A percentile compares a stretch with the other conserved stretches of the same genome.
These are phyloP conservation scores for Medicago truncatula DNA, from an alignment of 306 rosid genomes.

Conservation along the genomic window DNA sequence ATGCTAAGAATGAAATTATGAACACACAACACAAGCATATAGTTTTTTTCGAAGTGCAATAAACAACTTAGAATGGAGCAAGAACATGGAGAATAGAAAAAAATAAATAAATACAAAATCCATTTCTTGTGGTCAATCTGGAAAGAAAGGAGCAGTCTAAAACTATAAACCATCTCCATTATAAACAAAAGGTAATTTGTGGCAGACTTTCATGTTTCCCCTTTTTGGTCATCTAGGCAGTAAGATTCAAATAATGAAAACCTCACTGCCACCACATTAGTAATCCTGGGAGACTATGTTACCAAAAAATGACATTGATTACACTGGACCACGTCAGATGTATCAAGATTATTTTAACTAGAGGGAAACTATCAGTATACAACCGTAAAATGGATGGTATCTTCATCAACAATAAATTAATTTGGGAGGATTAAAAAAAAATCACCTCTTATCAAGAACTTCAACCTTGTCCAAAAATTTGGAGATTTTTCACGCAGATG, in stretches of 20 bases:
- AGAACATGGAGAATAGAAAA: neutral
- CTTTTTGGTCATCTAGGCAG: too few species aligned
- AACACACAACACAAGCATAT: conserved; percentile 26
- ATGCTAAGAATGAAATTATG: neutral
- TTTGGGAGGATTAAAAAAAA: neutral
- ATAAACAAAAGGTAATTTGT: neutral
- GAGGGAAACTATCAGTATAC: neutral
- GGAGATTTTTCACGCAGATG: conserved; percentile 52
- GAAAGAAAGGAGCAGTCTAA: conserved; percentile 13
- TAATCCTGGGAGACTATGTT: neutral
- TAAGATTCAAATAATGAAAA: conserved; percentile 1
- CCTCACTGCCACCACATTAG: neutral
- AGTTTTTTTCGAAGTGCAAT: conserved; percentile 7
- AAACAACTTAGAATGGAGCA: neutral
- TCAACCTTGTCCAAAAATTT: conserved; percentile 61
- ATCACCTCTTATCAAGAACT: conserved; percentile 60
- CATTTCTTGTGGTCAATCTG: conserved; percentile 14
- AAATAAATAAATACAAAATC: neutral
- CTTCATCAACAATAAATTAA: conserved; percentile 18
- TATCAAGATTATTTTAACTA: neutral
- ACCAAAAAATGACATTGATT: conserved; percentile 22
- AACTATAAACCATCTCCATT: neutral
- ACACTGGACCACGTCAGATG: neutral
- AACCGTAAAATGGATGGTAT: neutral
- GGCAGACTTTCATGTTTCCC: conserved; percentile 23